Base-by-base conservation (phyloP, 1,284 basidiomycete genomes). In the Ustilago sp. region DNA sequence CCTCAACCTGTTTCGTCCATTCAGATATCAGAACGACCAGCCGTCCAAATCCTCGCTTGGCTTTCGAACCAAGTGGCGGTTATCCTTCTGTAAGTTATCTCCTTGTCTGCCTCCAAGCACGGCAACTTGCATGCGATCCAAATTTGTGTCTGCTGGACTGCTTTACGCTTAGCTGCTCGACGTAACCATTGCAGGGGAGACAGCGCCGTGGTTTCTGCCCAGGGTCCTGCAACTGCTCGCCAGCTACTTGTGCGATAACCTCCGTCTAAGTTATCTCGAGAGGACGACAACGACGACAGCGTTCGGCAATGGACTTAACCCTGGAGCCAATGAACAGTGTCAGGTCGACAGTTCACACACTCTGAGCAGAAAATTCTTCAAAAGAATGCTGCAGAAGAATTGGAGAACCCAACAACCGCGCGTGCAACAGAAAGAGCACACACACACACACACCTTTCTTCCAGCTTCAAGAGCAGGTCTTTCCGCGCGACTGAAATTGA, bases 401-500 rank as follows among this genome's bases (percentile, higher is more conserved):
- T 45, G 43, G 15, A 53, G 39, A 34, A 35, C 38, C 41, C 17
- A 50, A 48, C 58, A 59, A 57, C 45, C 8, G 38, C 50, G 50
- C 59, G 50, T 39, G 50, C 45, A 19, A 19, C 54, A 31, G 23
- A 3, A 28, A 28, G 3, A 28, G 23, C 23, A 28, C 23, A 28
- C 23, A 23, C 23, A 23, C 23, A 23, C 23, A 23, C 2, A 28
- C 3, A 28, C 23, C 23, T 23, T n/a, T 38, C 34, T 54, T 38
- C 31, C 31, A 51, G 36, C 12, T 19, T 35, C 52, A 23, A 28
- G 8, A 32, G 28, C 55, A 28, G 23, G 8, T 39, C 41, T 57
- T 57, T 57, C 57, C 34, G 45, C 56, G 56, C 56, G 56, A 58
- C 56, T 47, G 6, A 23, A 47, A 58, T 55, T 19, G 9, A 15